A percentile compares a stretch with the other conserved stretches of the same genome.
Conservation (phyloP, 441 rosid genomes). For the Erodium moschatum region DNA sequence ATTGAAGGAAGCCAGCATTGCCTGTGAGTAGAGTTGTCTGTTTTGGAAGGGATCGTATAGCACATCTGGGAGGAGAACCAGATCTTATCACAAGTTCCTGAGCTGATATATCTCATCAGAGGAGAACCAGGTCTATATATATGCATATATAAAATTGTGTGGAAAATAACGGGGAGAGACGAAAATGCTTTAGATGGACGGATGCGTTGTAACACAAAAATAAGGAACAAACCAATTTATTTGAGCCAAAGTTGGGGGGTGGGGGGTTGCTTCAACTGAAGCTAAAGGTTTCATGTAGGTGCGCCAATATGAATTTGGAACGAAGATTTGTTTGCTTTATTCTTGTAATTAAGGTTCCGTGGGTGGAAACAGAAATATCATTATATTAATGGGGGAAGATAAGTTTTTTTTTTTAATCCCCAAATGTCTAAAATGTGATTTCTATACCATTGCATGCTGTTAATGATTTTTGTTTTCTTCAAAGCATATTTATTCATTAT, state of each 20-base stretch:
- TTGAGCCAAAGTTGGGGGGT: not conserved
- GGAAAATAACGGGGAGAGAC: too few relatives aligned
- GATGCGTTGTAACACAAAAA: not conserved
- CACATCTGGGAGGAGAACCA: not conserved
- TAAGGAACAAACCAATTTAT: not conserved
- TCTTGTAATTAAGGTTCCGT: not conserved
- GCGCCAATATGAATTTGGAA: not conserved
- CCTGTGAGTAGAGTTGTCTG: not conserved
- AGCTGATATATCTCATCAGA: not conserved
- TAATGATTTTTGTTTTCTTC: not conserved
- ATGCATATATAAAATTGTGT: too few relatives aligned
- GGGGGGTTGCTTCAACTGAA: not conserved
- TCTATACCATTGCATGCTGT: not conserved
- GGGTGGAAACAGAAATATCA: not conserved
- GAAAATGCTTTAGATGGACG: too few relatives aligned
- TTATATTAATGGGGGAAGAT: not conserved
- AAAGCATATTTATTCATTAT: constrained; percentile 3
- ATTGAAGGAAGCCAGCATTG: not conserved
- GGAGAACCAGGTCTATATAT: too few relatives aligned
- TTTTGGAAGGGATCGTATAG: not conserved
- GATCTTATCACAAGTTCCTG: not conserved
- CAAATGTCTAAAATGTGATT: not conserved
- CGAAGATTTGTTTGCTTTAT: not conserved
- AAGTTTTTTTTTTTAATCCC: not conserved
- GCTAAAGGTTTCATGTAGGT: not conserved